Base-by-base conservation (phyloP, 441 rosid genomes). In the Omphalea diandra region DNA sequence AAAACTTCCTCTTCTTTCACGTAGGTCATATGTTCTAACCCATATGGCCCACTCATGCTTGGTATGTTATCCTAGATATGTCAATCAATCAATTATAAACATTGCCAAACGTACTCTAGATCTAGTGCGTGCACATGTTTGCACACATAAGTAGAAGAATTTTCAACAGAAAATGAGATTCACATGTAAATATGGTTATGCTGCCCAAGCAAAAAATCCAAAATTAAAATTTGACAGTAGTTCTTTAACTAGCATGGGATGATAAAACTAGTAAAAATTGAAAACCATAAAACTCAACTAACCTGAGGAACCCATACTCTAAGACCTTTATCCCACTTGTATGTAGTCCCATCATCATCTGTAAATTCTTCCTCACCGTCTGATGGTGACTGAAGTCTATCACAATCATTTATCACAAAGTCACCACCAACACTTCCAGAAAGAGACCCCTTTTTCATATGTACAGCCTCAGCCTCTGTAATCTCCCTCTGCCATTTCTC, bases 241-340 rank as follows among this genome's bases (percentile, higher is more conserved):
- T 36, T 60, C 68, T 70, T 49, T 33, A 65, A 18, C 14, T 27
- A 33, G 15, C 24, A 63, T 57, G 3, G 9, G 3, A 36, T 2
- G 8, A 29, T 12, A 68, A 32, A 63, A 59, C 33, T 15, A 27
- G 15, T 4, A 54, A 17, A 54, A 54, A 41, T 46, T 2, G 5
- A 58, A 44, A 70, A n/a, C 5, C 1, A 14, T 24, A 41, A 63
- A 54, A 12, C 15, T 31, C 26, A 59, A 78, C 82, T 66, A 74
- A 90, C 99, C 98, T 92, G 95, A 76, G 98, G 98, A 84, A 79
- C 98, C 93, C 97, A 95, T 73, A 80, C 97, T 78, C 90, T 81
- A 68, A 84, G 82, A 75, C 78, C 63, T 76, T 77, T 77, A 80
- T 92, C 83, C 98, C 98, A 92, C 84, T 86, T 90, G 82, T 95